Evolutionary conservation across 805 yeast species (phyloP), one percentile per base, ranked within the genome.

Genomic region (Suhomyces vadensis): DNA sequence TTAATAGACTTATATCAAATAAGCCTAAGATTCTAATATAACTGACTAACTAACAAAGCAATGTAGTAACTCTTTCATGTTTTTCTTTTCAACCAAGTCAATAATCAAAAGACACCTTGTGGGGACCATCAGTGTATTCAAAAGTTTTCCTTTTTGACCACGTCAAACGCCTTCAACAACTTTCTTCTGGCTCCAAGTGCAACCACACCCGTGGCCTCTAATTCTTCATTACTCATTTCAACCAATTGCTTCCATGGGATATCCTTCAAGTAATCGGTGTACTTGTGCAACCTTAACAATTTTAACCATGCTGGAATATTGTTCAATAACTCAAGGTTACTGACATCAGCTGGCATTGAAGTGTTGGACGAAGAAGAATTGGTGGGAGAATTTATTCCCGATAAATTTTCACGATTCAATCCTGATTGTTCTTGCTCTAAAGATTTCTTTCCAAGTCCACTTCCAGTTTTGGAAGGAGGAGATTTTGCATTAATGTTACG

Each of bases 111-210:
- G n/a, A n/a, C n/a, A n/a, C n/a, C n/a, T n/a, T n/a, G n/a, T n/a
- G n/a, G n/a, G n/a, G n/a, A n/a, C n/a, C n/a, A n/a, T n/a, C n/a
- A n/a, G n/a, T n/a, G 27, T 25, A 13, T 5, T 13, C 16, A 29
- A 9, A 29, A 29, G 9, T 16, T 21, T 23, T 33, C 38, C 48
- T 45, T 41, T 57, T 80, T 81, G 36, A 92, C 96, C 44, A 83
- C 84, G 48, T 82, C 87, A 69, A 94, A 94, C 27, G 96, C 95
- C 69, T 94, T 94, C 56, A 94, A 69, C 63, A 94, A 77, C 68
- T 94, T 94, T 45, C 97, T 79, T 51, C 99, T 75, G 0, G 99
- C 99, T 5, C 99, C 99, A 52, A 94, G 74, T 0, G 99, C 97
- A 52, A 82, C 79, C 31, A 94, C 97, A 5, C 99, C 99, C 46